Evolutionary conservation across 345 rosid species (phyloP).

Genomic region (Heritiera fomes): DNA sequence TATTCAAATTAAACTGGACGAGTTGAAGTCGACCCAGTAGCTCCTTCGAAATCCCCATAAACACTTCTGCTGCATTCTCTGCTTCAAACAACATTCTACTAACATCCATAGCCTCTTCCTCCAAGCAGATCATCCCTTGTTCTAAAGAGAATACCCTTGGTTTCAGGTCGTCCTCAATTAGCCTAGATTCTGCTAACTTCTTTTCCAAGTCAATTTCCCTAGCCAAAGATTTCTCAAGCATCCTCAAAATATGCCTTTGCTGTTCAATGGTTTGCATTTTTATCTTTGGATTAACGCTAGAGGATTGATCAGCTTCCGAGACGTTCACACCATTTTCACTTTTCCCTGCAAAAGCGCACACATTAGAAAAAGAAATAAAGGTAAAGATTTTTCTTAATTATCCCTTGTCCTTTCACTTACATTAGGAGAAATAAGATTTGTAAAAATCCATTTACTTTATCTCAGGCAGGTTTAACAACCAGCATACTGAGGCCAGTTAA

Average conservation of each 20-base stretch:
- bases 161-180: conserved; percentile 54
- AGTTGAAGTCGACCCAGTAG: conserved; percentile 63
- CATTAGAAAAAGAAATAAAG: conserved; percentile 20
- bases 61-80: conserved; percentile 68
- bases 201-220: conserved; percentile 88
- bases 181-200: conserved; percentile 70
- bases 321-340: conserved; percentile 32
- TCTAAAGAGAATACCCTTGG: conserved; percentile 51
- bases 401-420: neutral
- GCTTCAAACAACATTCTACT: conserved; percentile 64
- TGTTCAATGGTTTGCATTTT: conserved; percentile 79
- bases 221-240: conserved; percentile 94
- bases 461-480: neutral
- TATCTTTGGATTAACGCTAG: conserved; percentile 46
- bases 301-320: conserved; percentile 40
- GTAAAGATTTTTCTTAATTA: neutral
- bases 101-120: conserved; percentile 62
- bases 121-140: conserved; percentile 55
- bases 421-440: neutral
- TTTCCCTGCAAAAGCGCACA: conserved; percentile 45
- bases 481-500: conserved; percentile 18
- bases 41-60: conserved; percentile 69
- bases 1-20: conserved; percentile 64
- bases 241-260: conserved; percentile 72
- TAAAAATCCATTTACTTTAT: conserved; percentile 14